A percentile compares a stretch with the other conserved stretches of the same genome.
These are phyloP conservation scores for Herpetomonas muscarum DNA, from an alignment of 208 protist genomes.

Conservation along the genomic window DNA sequence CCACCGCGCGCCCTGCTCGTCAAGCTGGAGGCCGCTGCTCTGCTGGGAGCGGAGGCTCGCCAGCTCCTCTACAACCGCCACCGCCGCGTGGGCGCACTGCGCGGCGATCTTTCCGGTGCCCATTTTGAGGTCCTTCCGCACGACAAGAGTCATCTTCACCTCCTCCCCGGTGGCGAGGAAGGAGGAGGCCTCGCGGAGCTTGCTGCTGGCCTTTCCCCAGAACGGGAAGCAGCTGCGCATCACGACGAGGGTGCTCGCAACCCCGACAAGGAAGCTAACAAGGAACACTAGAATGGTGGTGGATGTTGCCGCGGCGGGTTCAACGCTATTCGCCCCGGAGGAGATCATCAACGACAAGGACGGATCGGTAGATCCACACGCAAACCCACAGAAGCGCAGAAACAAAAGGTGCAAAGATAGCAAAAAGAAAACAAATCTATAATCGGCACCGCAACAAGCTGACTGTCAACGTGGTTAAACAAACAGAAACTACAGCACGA, in stretches of 20 bases:
- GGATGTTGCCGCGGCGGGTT: slow-evolving; percentile 1
- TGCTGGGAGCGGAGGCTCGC: slow-evolving; percentile 11
- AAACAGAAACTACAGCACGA: too few relatives aligned
- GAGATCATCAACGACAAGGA: slow-evolving; percentile 1
- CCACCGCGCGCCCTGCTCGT: slow-evolving; percentile 20
- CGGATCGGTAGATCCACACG: background rate
- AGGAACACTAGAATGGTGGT: slow-evolving; percentile 1
- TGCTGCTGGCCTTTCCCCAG: background rate
- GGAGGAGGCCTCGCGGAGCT: slow-evolving; percentile 4
- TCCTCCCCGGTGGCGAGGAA: slow-evolving; percentile 35
- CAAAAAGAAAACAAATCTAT: too few relatives aligned
- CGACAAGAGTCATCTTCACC: slow-evolving; percentile 91
- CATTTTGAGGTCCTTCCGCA: slow-evolving; percentile 95
- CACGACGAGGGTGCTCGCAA: slow-evolving; percentile 22
- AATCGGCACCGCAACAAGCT: too few relatives aligned
- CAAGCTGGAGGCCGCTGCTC: slow-evolving; percentile 6
- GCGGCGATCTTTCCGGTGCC: slow-evolving; percentile 94
- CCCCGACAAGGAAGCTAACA: slow-evolving; percentile 22
- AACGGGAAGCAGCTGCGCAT: slow-evolving; percentile 8
- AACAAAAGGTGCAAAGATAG: background rate
- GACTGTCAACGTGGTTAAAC: too few relatives aligned
- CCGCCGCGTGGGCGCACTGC: slow-evolving; percentile 94
- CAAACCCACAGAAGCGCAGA: background rate
- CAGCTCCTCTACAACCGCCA: slow-evolving; percentile 81
- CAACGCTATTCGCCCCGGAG: slow-evolving; percentile 1